A percentile compares a stretch with the other conserved stretches of the same genome.
These are phyloP conservation scores for Haplosporangium sp. DNA, from an alignment of 371 early-diverging fungal species.

Conservation along the genomic window DNA sequence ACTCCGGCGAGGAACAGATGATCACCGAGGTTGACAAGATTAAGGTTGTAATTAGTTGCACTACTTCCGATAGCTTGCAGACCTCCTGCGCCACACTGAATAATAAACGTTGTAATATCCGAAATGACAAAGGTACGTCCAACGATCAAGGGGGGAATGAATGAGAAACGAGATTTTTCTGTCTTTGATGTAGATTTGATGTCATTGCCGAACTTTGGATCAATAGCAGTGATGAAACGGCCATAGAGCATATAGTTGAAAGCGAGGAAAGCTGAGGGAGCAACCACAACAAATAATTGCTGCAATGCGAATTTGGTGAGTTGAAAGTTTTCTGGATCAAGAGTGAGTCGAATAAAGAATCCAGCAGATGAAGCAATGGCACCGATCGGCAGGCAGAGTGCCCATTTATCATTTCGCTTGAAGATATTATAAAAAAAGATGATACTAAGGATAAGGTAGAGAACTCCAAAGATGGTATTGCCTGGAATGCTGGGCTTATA, in stretches of 20 bases:
- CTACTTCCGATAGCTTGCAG: slow-evolving; percentile 5
- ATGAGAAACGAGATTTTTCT: slow-evolving; percentile 32
- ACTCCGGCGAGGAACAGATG: slow-evolving; percentile 33
- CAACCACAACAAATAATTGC: slow-evolving; percentile 15
- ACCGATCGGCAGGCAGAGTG: slow-evolving; percentile 34
- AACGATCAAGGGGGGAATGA: slow-evolving; percentile 43
- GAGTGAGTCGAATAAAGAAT: slow-evolving; percentile 15
- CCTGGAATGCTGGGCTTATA: slow-evolving; percentile 22
- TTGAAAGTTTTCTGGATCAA: slow-evolving; percentile 18
- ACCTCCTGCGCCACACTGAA: slow-evolving; percentile 35
- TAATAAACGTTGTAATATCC: slow-evolving; percentile 21
- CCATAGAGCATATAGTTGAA: slow-evolving; percentile 52
- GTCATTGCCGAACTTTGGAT: slow-evolving; percentile 25
- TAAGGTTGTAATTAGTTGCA: background rate
- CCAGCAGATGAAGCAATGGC: slow-evolving; percentile 28
- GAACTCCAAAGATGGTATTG: slow-evolving; percentile 13
- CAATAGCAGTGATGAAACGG: slow-evolving; percentile 27
- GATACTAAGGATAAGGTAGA: slow-evolving; percentile 23
- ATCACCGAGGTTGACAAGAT: slow-evolving; percentile 18
- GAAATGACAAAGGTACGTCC: slow-evolving; percentile 33
- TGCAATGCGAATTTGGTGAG: slow-evolving; percentile 14
- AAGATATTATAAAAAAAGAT: slow-evolving; percentile 1
- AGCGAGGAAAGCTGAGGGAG: slow-evolving; percentile 39
- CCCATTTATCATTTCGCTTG: slow-evolving; percentile 28
- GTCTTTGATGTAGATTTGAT: slow-evolving; percentile 5